Conservation (phyloP, 2,329 filamentous ascomycete species). For the Colletotrichum musae region DNA sequence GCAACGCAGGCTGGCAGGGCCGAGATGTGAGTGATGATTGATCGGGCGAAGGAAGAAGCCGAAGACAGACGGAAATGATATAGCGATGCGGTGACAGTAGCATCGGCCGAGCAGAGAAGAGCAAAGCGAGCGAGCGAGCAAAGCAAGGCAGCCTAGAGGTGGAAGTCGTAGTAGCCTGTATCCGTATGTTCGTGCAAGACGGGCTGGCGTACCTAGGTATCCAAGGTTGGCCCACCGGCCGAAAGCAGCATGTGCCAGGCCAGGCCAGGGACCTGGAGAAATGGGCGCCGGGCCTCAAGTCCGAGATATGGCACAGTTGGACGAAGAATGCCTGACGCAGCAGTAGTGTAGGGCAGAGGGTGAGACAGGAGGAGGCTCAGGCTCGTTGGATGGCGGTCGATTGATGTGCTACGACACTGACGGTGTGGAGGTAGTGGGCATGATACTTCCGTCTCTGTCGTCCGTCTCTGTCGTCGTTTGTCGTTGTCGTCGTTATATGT, state of each 20-base stretch:
- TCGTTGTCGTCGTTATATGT: too few species aligned
- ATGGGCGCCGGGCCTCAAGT: slow-evolving; percentile 6
- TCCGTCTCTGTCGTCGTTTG: too few species aligned
- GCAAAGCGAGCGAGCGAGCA: slow-evolving; percentile 23
- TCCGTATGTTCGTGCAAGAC: neutral
- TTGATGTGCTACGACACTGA: neutral
- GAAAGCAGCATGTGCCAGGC: slow-evolving; percentile 26
- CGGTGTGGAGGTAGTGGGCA: neutral
- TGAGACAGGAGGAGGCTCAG: slow-evolving; percentile 7
- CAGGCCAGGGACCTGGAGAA: slow-evolving; percentile 2
- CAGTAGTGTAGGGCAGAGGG: neutral
- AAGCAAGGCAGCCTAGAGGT: neutral
- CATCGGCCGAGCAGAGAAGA: slow-evolving; percentile 12
- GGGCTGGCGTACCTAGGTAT: neutral
- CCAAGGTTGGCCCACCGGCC: slow-evolving; percentile 20
- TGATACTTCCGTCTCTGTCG: too few species aligned
- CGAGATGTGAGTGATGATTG: slow-evolving; percentile 24
- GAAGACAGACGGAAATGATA: slow-evolving; percentile 33
- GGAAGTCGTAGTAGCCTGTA: neutral
- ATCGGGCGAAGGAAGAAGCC: slow-evolving; percentile 2
- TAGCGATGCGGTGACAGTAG: slow-evolving; percentile 26
- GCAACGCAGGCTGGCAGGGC: slow-evolving; percentile 1
- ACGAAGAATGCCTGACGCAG: neutral
- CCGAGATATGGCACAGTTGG: slow-evolving; percentile 1
- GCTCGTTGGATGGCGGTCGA: neutral